These are phyloP conservation scores for Mortierella antarctica DNA, from an alignment of 192 early-diverging fungal genomes.

Conservation along the genomic window DNA sequence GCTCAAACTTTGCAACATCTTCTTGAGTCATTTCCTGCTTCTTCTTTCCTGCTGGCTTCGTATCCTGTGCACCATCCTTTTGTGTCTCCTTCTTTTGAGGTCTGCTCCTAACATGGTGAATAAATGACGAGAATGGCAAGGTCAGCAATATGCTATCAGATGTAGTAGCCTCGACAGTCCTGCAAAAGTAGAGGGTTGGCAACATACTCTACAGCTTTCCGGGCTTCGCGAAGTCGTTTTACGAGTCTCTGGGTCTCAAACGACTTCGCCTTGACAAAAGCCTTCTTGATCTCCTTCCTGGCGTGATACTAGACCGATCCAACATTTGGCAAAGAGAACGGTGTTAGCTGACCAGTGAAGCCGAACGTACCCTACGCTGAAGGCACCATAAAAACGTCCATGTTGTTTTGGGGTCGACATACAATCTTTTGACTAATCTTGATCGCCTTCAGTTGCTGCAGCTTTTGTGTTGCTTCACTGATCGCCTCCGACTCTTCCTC, in stretches of 20 bases:
- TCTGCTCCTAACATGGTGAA: constrained; percentile 1
- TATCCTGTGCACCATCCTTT: constrained; percentile 6
- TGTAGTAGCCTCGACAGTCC: neutral
- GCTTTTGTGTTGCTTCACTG: constrained; percentile 8
- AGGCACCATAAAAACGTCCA: neutral
- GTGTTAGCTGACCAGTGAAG: neutral
- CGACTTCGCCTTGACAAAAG: constrained; percentile 39
- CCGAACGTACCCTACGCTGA: neutral
- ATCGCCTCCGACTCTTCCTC: neutral
- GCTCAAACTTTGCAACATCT: constrained; percentile 41
- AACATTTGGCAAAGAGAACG: neutral
- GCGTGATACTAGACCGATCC: constrained; percentile 29
- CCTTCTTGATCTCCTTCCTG: constrained; percentile 45
- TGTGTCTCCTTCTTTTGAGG: neutral
- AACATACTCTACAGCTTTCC: constrained; percentile 38
- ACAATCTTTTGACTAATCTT: constrained; percentile 53
- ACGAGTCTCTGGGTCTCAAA: constrained; percentile 37
- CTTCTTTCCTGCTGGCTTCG: constrained; percentile 19
- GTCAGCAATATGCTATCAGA: too few species aligned
- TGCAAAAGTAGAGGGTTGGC: neutral
- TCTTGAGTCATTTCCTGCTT: constrained; percentile 36
- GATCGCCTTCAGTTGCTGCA: constrained; percentile 32
- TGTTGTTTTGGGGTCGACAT: neutral
- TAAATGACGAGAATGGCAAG: too few species aligned
- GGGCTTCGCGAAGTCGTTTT: constrained; percentile 34